Base-by-base conservation (phyloP, 169 alveolate species). In the Plasmodium ovale region DNA sequence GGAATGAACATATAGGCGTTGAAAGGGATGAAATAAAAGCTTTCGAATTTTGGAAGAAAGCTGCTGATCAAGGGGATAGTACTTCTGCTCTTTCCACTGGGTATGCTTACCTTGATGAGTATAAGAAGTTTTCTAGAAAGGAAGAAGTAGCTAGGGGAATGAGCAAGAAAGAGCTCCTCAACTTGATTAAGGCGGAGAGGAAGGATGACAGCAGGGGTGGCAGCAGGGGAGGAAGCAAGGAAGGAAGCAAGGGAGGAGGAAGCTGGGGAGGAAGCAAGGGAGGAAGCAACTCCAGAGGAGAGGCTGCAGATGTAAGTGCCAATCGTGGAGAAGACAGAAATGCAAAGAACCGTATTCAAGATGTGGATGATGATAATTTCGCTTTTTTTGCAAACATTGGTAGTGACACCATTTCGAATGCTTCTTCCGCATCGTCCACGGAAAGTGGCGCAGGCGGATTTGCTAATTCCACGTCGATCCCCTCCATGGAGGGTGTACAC, bases 31-130 rank as follows among this genome's bases (percentile, higher is more conserved):
- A 92, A 44, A 74, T 87, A 14, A 92, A 94, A 54, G 97, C 97
- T 14, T 89, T 94, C 44, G 93, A 93, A 51, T 91, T 89, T 47
- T 95, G 97, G 97, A 90, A 93, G 19, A 91, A 72, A 72, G 96
- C 97, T 3, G 97, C 97, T n/a, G 95, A 95, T 49, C 82, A 92
- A n/a, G 97, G 97, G 4, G 97, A 95, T 82, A 93, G 92, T 6
- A 74, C 94, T n/a, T 95, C 97, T 23, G 97, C 97, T 7, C 84
- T 95, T 53, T 94, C 97, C 5, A 91, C 95, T 47, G 97, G 97
- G 12, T 72, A 92, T 88, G 70, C 93, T 10, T 82, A 88, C 44
- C 39, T 87, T 6, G 94, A 89, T 72, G 94, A 87, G 82, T 64
- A 90, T 87, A 60, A 88, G 79, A 39, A 65, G 87, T 64, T 70